Evolutionary conservation across 768 basidiomycete species (phyloP).

Genomic region (Lentinula aciculospora): DNA sequence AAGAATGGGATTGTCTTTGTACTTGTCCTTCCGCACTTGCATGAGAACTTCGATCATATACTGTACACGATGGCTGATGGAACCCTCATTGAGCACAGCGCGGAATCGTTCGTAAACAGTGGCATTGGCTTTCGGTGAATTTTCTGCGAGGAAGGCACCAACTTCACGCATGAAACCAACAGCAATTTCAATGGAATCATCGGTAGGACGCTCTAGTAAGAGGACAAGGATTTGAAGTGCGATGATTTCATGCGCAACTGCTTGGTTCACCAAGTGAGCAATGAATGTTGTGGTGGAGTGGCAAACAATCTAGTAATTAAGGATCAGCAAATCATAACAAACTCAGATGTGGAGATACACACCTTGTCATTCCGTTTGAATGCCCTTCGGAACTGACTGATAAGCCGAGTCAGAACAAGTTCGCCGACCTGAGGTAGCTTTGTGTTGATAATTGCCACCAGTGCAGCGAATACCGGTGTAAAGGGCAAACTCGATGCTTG

Average conservation of each 20-base stretch:
- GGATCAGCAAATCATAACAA: conserved; percentile 2
- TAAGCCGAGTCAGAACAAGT: conserved; percentile 78
- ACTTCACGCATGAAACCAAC: conserved; percentile 98
- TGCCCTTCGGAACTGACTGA: conserved; percentile 91
- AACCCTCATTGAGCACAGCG: conserved; percentile 91
- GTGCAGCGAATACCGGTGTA: conserved; percentile 92
- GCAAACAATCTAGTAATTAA: conserved; percentile 70
- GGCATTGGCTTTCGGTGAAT: conserved; percentile 92
- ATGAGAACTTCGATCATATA: conserved; percentile 99
- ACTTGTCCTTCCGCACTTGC: conserved; percentile 98
- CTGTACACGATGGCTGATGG: conserved; percentile 93
- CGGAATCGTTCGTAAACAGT: conserved; percentile 95
- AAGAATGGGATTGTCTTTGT: conserved; percentile 95
- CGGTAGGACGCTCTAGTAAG: conserved; percentile 92
- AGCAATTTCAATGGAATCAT: conserved; percentile 97
- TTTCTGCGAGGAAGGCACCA: conserved; percentile 89
- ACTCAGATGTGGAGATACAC: conserved; percentile 15
- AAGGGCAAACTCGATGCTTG: conserved; percentile 96
- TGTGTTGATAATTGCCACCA: conserved; percentile 93
- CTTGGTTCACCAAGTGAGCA: conserved; percentile 90
- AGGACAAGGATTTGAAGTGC: conserved; percentile 93
- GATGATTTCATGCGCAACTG: conserved; percentile 89
- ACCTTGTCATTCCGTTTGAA: conserved; percentile 99
- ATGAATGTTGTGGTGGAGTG: conserved; percentile 90
- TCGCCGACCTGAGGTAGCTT: conserved; percentile 97